These are phyloP conservation scores for Coix lacrymajobi DNA, from an alignment of 176 grass and related monocot species.

Conservation along the genomic window DNA sequence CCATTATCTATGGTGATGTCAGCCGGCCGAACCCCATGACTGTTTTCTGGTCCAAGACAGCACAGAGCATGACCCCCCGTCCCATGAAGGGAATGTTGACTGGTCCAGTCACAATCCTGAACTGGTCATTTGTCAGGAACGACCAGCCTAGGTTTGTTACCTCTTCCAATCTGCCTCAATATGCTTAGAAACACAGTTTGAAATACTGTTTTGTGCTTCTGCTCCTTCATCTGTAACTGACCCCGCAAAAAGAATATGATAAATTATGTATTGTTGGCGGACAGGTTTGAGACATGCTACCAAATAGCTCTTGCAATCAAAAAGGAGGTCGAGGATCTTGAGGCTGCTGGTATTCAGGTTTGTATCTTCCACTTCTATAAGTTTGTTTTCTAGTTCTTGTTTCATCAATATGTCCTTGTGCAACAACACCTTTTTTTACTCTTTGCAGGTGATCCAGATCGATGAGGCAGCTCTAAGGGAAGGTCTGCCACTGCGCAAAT, in stretches of 20 bases:
- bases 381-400: background rate
- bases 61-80: slow-evolving; percentile 88
- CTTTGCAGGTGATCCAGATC: slow-evolving; percentile 86
- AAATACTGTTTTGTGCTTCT: slow-evolving; percentile 11
- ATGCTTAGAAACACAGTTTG: background rate
- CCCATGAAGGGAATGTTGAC: slow-evolving; percentile 99
- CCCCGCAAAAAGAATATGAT: background rate
- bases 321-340: slow-evolving; percentile 90
- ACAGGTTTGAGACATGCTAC: slow-evolving; percentile 93
- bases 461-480: slow-evolving; percentile 93
- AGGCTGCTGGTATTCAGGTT: slow-evolving; percentile 86
- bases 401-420: slow-evolving; percentile 1
- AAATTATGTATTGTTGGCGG: background rate
- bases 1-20: slow-evolving; percentile 93
- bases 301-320: slow-evolving; percentile 99
- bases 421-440: background rate
- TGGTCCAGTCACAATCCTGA: slow-evolving; percentile 94
- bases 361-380: background rate
- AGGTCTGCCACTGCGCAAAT: slow-evolving; percentile 83
- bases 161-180: background rate
- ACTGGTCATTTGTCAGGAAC: slow-evolving; percentile 98
- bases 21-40: slow-evolving; percentile 95
- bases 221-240: background rate
- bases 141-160: slow-evolving; percentile 83
- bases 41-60: slow-evolving; percentile 85